Base-by-base conservation (phyloP, 768 basidiomycete genomes). In the Paxillus rubicundulus region DNA sequence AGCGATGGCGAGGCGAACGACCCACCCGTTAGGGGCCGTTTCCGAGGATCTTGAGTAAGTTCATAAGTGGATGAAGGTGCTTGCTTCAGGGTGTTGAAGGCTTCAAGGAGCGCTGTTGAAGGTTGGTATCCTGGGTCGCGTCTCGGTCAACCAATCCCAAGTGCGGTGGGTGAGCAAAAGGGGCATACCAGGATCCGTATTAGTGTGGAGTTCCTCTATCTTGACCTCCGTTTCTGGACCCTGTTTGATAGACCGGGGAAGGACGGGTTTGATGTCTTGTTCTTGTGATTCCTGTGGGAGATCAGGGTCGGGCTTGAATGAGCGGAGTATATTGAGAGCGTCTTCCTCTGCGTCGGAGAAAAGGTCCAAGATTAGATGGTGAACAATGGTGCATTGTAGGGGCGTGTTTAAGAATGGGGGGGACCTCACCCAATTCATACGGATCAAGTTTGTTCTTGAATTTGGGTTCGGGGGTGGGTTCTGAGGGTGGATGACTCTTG, bases 371-470 rank as follows among this genome's bases (percentile, higher is more conserved):
- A 9, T 2, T 5, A 40, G 37, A 10, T 3, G 8, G 43, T 13
- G 2, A 9, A 17, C 33, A 14, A 13, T 33, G 10, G 30, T 12
- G 30, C 30, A 32, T 2, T 4, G 30, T 32, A 9, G 2, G 12
- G 9, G 30, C 33, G 13, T 33, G 33, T 9, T 14, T 4, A 6
- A 40, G 2, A 1, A 36, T 16, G 20, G 18, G 3, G 18, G 3
- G 4, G 2, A 4, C 6, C 43, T 44, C 16, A 57, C 68, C 68
- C 17, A 66, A 21, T 34, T 68, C 66, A 5, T 68, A 70, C 0
- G 66, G 66, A 45, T 70, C 68, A 3, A 66, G 34, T 38, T 68
- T 68, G 40, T 56, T 68, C 33, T 66, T 18, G 16, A 61, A 54
- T 39, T 63, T 69, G 9, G 27, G 20, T n/a, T 6, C 32, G 6